Percentiles rank a stretch among this genome's conserved stretches.
phyloP scores from a whole-genome alignment of 345 rosid species.

The Citrus unshiu region DNA sequence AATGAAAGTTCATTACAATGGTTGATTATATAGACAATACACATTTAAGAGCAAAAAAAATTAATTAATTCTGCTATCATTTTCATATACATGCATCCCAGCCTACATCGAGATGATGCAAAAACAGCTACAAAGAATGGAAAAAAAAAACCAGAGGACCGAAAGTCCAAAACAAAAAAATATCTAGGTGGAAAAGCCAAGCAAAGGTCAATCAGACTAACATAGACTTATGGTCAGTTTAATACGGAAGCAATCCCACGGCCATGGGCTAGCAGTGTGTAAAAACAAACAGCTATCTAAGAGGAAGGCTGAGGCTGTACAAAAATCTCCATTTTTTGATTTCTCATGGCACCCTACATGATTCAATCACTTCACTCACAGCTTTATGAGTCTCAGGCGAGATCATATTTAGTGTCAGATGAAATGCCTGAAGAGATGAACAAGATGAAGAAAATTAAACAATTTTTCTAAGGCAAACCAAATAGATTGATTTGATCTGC shows the following conservation, averaged over 20 bases:
- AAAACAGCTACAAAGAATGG: slow-evolving; percentile 27
- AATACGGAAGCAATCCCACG: slow-evolving; percentile 12
- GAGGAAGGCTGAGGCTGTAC: slow-evolving; percentile 45
- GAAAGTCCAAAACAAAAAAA: background rate
- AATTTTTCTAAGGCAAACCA: background rate
- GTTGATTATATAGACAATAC: background rate
- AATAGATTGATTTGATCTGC: background rate
- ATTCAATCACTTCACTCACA: slow-evolving; percentile 86
- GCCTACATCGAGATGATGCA: slow-evolving; percentile 7
- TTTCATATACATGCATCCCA: slow-evolving; percentile 20
- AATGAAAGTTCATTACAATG: background rate
- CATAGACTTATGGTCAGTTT: slow-evolving; percentile 17
- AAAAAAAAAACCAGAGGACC: background rate
- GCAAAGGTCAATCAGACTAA: slow-evolving; percentile 13
- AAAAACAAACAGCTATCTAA: slow-evolving; percentile 20
- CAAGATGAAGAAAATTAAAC: background rate
- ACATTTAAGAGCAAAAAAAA: background rate
- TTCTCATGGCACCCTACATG: slow-evolving; percentile 61
- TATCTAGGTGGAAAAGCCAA: background rate
- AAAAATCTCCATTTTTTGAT: slow-evolving; percentile 23
- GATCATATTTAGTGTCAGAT: slow-evolving; percentile 84
- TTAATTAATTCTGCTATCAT: slow-evolving; percentile 18
- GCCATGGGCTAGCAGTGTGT: slow-evolving; percentile 11
- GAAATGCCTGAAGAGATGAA: slow-evolving; percentile 61
- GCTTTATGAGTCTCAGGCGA: slow-evolving; percentile 90